Evolutionary conservation across 1,139 yeast genomes (phyloP).

Genomic region (Kazachstania sp.): DNA sequence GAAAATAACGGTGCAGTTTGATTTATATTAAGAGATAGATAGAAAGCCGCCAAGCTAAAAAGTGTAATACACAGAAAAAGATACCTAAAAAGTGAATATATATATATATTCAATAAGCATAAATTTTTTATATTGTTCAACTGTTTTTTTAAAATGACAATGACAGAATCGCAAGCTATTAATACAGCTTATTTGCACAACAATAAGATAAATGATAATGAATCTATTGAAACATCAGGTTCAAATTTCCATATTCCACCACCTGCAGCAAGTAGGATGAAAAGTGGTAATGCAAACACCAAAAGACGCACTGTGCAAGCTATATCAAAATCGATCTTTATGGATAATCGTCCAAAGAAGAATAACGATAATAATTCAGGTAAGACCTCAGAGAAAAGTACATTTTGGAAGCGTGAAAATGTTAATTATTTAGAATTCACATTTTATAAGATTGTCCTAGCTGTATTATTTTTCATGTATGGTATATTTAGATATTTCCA

Average conservation of each 20-base stretch:
- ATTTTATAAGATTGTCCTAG: slow-evolving; percentile 39
- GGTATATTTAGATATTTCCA: slow-evolving; percentile 48
- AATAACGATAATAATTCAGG: slow-evolving; percentile 4
- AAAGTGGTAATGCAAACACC: slow-evolving; percentile 10
- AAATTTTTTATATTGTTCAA: too few species aligned
- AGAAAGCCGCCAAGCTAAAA: too few species aligned
- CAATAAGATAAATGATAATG: neutral
- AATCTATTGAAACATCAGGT: neutral
- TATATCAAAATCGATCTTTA: slow-evolving; percentile 12
- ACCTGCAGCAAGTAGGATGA: slow-evolving; percentile 13
- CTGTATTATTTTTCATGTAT: slow-evolving; percentile 46
- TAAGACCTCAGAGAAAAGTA: slow-evolving; percentile 2
- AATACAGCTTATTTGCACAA: neutral
- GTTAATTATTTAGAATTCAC: slow-evolving; percentile 16
- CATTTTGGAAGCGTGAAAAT: slow-evolving; percentile 9
- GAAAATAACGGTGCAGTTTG: too few species aligned
- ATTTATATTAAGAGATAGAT: too few species aligned
- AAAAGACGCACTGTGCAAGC: slow-evolving; percentile 15
- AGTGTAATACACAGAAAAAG: too few species aligned
- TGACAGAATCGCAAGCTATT: neutral
- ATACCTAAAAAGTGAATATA: too few species aligned
- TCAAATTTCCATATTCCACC: slow-evolving; percentile 14
- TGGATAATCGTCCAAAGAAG: slow-evolving; percentile 2
- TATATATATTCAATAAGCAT: too few species aligned
- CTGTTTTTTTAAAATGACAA: neutral